phyloP scores from a whole-genome alignment of 345 rosid species.

The Moricandia arvensis region DNA sequence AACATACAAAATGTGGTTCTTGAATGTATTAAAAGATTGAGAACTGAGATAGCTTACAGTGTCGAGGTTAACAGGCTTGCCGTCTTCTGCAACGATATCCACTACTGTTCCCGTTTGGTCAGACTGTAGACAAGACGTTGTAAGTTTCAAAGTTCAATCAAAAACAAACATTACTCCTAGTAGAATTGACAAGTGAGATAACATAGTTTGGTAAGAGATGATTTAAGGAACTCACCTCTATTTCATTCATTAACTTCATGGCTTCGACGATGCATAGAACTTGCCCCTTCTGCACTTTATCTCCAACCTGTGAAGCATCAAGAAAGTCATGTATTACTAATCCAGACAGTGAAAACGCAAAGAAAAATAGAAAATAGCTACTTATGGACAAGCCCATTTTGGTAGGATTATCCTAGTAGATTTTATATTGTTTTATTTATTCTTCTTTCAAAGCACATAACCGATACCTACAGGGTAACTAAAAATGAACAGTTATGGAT shows the following conservation, averaged over 20 bases:
- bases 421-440: not conserved
- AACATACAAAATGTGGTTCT: not conserved
- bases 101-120: slow-evolving; percentile 77
- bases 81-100: slow-evolving; percentile 65
- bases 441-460: not conserved
- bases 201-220: not conserved
- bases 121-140: slow-evolving; percentile 43
- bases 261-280: slow-evolving; percentile 86
- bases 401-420: not conserved
- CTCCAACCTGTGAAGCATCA: slow-evolving; percentile 66
- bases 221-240: slow-evolving; percentile 56
- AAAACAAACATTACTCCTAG: not conserved
- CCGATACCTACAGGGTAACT: not conserved
- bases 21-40: not conserved
- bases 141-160: slow-evolving; percentile 11
- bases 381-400: not conserved
- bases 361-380: not conserved
- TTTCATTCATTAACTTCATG: slow-evolving; percentile 96
- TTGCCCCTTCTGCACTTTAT: slow-evolving; percentile 92
- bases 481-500: not conserved
- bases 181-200: not conserved
- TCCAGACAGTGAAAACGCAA: not conserved
- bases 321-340: not conserved
- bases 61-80: slow-evolving; percentile 70
- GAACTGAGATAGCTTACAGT: slow-evolving; percentile 44